Evolutionary conservation across 164 flowering plant species (phyloP), one percentile per base, ranked within the genome.

Genomic region (Tinospora cordifolia): DNA sequence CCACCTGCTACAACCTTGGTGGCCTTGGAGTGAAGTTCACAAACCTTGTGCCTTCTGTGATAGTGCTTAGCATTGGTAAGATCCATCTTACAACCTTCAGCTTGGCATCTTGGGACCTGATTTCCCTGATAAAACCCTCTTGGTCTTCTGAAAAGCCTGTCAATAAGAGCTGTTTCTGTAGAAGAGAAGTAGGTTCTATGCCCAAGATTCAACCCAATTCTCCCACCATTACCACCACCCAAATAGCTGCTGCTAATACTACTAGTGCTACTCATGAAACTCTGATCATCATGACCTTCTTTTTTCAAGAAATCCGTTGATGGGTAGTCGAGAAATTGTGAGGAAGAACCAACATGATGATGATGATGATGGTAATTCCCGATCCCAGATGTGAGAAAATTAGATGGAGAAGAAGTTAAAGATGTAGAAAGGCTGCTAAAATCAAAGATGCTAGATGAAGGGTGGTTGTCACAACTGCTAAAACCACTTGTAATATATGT

Each of bases 1-100:
- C 77, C 77, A n/a, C 70, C 77, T 19, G 74, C 70, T 39, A 78
- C 38, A 44, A 74, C 80, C 65, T 68, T 78, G 24, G 77, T 74
- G 8, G 80, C 80, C 69, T 78, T 78, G 57, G 80, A 78, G 27
- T 78, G 80, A 65, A 78, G 65, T 38, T 78, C 80, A 74, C 80
- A 77, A 3, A 77, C 79, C 66, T 70, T 77, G 68, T 77, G 79
- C 68, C 79, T 70, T 39, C 77, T 71, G 49, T 78, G 80, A 24
- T 78, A 78, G 36, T 78, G 80, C 47, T 78, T 78, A 11, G 80
- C 77, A 69, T 75, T 71, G 8, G 72, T 67, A 15, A 78, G 73
- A 68, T 78, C 75, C 26, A 66, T 54, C 57, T 66, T 70, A 69
- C 81, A 78, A 63, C 81, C 78, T 63, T 78, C 78, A 47, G 78